Conservation (phyloP, 2,329 filamentous ascomycete genomes). For the Trichoderma arundinaceum region DNA sequence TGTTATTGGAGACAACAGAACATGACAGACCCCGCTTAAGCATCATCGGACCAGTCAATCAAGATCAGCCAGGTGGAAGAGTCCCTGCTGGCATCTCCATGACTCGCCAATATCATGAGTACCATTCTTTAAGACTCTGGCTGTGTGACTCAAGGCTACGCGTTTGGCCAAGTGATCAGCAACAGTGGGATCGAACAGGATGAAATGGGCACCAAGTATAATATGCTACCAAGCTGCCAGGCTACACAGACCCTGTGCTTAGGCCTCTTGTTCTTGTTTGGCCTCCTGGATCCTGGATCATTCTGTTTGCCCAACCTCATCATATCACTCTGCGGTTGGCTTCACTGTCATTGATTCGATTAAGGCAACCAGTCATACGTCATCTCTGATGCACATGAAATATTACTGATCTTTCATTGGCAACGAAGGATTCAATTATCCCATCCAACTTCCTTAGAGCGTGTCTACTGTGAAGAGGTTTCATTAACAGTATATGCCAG, state of each 20-base stretch:
- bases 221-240: neutral
- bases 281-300: neutral
- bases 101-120: constrained; percentile 5
- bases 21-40: constrained; percentile 4
- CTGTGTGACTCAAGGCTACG: constrained; percentile 10
- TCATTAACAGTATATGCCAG: neutral
- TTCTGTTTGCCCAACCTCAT: constrained; percentile 13
- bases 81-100: constrained; percentile 4
- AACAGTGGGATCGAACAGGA: neutral
- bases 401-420: neutral
- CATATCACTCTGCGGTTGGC: neutral
- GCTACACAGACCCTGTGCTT: constrained; percentile 5
- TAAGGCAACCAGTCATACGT: neutral
- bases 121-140: constrained; percentile 2
- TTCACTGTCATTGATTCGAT: constrained; percentile 13
- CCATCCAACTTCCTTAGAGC: neutral
- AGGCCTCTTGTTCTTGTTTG: constrained; percentile 3
- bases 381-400: constrained; percentile 7
- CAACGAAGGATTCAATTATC: neutral
- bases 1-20: neutral
- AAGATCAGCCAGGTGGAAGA: constrained; percentile 20
- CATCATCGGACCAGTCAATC: constrained; percentile 23
- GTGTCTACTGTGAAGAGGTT: neutral
- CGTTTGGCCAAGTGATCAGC: constrained; percentile 14
- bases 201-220: too few relatives aligned